Evolutionary conservation across 192 early-diverging fungal species (phyloP), one percentile per base, ranked within the genome.

Genomic region (Thoreauomyces humboldtii): DNA sequence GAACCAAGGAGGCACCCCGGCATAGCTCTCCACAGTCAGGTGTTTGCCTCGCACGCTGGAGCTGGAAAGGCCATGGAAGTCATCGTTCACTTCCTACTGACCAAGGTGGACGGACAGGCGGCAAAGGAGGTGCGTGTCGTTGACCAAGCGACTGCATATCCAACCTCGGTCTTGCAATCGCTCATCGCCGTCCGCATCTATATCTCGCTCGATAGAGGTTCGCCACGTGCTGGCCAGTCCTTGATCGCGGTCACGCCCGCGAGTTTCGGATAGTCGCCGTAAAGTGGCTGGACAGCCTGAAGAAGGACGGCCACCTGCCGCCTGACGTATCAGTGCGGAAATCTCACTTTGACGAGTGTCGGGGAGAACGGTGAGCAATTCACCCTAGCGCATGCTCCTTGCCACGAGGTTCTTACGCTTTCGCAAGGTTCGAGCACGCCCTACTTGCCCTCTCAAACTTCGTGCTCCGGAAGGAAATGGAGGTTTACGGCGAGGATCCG

Each of bases 261-360:
- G 74, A 76, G 7, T 76, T 73, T 63, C 61, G 70, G 1, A 69
- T 35, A 19, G 47, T 33, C 32, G 36, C 50, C 42, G 43, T 67
- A 12, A 67, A 69, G 42, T 61, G 54, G 42, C 64, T 76, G n/a
- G 74, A 76, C 22, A 3, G 37, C 19, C 56, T 76, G 44, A 76
- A 73, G 46, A 73, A 73, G 42, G 59, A 59, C n/a, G 71, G 67
- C 31, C 42, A 66, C 5, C 32, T 76, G 19, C 70, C 74, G 15
- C 29, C 53, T 14, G 59, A 67, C 29, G 47, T 68, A 4, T 38
- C 37, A 3, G 50, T 76, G 19, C 36, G 74, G 9, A 48, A 62
- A 19, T 65, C 61, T 1, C 57, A 56, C 31, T 73, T 76, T 37
- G 74, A 76, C 37, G 74, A 76, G 31, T 73, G 71, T 36, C 37